A percentile compares a stretch with the other conserved stretches of the same genome.
These are phyloP conservation scores for Torulaspora franciscae DNA, from an alignment of 805 yeast species.

Conservation along the genomic window DNA sequence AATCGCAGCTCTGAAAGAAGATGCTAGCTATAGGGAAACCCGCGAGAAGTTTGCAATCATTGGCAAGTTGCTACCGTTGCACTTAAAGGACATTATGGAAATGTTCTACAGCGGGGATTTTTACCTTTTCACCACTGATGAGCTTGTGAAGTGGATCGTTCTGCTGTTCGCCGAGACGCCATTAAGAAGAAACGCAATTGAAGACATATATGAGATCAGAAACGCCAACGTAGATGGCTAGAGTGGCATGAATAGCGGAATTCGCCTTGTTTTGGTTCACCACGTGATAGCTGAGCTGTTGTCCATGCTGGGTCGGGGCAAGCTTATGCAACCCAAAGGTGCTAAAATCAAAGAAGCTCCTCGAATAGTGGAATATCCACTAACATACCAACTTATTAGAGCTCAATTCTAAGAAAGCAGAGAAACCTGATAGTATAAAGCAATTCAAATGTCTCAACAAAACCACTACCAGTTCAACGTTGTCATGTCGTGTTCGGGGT, in stretches of 20 bases:
- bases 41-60: conserved; percentile 29
- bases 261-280: neutral
- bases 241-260: neutral
- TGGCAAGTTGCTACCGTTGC: conserved; percentile 35
- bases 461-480: conserved; percentile 77
- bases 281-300: neutral
- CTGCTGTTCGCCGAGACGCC: conserved; percentile 41
- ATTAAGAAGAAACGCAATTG: conserved; percentile 34
- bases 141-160: conserved; percentile 36
- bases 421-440: neutral
- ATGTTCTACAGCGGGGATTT: conserved; percentile 41
- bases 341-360: too few species aligned
- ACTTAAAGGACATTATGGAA: conserved; percentile 39
- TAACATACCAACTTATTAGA: neutral
- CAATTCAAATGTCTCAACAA: conserved; percentile 22
- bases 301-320: neutral
- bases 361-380: neutral
- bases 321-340: too few species aligned
- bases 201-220: conserved; percentile 38
- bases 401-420: neutral
- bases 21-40: conserved; percentile 23
- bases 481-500: conserved; percentile 80
- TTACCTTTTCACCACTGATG: conserved; percentile 37
- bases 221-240: conserved; percentile 43
- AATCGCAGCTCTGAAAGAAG: conserved; percentile 16